Conservation (phyloP, 495 filamentous ascomycete genomes). For the Trichoderma asperelloides region DNA sequence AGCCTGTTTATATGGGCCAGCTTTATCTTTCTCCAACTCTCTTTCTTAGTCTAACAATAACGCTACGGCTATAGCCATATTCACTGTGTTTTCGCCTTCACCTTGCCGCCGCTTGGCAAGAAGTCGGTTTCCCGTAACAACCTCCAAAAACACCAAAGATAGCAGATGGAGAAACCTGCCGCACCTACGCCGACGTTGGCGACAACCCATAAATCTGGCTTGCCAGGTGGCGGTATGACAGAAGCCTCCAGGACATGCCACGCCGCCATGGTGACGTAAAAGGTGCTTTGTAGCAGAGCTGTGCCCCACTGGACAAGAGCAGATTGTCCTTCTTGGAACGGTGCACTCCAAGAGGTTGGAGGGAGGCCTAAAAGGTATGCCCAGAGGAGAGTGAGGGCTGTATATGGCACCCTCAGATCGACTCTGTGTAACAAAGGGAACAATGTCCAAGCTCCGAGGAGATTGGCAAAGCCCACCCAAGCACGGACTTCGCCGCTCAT, state of each 20-base stretch:
- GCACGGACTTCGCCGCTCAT: constrained; percentile 65
- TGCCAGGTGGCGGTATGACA: constrained; percentile 55
- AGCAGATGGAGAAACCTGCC: constrained; percentile 76
- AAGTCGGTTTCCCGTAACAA: constrained; percentile 53
- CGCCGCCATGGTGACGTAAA: constrained; percentile 64
- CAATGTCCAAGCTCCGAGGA: constrained; percentile 87
- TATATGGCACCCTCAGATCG: constrained; percentile 74
- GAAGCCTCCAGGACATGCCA: constrained; percentile 74
- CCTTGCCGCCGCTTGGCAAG: constrained; percentile 18
- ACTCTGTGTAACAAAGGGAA: constrained; percentile 84
- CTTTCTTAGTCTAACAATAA: background rate
- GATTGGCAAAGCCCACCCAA: constrained; percentile 90
- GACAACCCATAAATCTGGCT: constrained; percentile 92
- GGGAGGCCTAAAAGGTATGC: constrained; percentile 83
- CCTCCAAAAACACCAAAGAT: constrained; percentile 78
- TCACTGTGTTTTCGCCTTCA: constrained; percentile 33
- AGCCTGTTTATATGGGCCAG: no score
- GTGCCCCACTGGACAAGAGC: constrained; percentile 42
- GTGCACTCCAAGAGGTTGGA: constrained; percentile 60
- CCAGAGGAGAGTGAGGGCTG: constrained; percentile 76
- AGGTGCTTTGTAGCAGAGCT: constrained; percentile 58
- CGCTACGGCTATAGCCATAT: background rate
- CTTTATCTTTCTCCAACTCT: background rate
- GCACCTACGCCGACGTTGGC: constrained; percentile 78
- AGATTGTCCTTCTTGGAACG: constrained; percentile 41